Evolutionary conservation across 179 eudicot genomes (phyloP).

Genomic region (Vitellaria paradoxa): DNA sequence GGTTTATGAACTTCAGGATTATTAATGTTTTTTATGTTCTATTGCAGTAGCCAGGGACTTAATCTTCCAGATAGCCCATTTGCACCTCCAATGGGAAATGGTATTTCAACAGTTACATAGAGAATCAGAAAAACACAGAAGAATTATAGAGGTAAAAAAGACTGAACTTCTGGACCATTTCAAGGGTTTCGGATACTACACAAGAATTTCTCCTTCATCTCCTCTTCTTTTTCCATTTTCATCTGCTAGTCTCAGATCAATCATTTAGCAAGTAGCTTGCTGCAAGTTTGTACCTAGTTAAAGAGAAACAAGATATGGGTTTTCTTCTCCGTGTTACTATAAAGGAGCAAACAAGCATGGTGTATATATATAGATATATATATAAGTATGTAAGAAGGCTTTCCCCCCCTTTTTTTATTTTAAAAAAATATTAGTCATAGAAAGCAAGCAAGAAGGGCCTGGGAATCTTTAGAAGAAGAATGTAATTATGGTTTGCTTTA

Average conservation of each 20-base stretch:
- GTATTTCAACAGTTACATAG: slow-evolving; percentile 34
- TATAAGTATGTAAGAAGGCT: background rate
- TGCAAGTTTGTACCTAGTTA: background rate
- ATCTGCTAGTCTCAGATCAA: no score
- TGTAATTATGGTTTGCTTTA: background rate
- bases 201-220: background rate
- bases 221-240: background rate
- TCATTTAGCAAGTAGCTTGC: background rate
- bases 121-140: slow-evolving; percentile 7
- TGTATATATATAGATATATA: slow-evolving; percentile 1
- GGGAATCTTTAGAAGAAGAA: background rate
- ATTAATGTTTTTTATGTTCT: no score
- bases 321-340: background rate
- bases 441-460: background rate
- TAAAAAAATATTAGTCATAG: background rate
- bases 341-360: background rate
- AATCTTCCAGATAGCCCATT: slow-evolving; percentile 52
- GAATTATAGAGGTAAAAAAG: slow-evolving; percentile 1
- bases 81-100: slow-evolving; percentile 27
- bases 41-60: slow-evolving; percentile 37
- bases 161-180: slow-evolving; percentile 7
- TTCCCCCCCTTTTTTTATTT: background rate
- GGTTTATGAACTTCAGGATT: no score
- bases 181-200: no score
- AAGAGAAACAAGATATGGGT: background rate